Evolutionary conservation across 495 filamentous ascomycete species (phyloP), one percentile per base, ranked within the genome.

Genomic region (Tuber indicum): DNA sequence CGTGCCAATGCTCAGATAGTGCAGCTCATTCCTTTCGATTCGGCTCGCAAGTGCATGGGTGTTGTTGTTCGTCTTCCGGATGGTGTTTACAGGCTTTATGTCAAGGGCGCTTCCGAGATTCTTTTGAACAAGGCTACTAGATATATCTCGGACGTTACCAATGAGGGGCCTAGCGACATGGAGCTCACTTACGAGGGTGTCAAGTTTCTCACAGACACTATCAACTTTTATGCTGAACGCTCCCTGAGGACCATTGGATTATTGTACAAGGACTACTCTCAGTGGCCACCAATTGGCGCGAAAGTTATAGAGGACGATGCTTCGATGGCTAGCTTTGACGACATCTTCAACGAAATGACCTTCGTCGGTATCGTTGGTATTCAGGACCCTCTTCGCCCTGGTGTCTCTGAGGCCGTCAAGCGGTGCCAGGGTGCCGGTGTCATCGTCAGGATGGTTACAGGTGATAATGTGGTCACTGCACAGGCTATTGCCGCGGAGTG

Each of bases 231-330:
- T 82, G 95, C 94, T 23, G 88, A 88, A 19, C 89, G 91, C 19
- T 97, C 95, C 9, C 86, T 98, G 58, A 88, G 95, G 71, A 96
- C 95, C 19, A 97, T 98, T 83, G 92, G 91, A 42, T 87, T 97
- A 75, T 85, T 93, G 17, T 98, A 96, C 82, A 91, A 91, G 52
- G 95, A 98, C 78, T 97, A 96, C 81, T 90, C 94, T 21, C 89
- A 89, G 70, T 98, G 94, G 94, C 94, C 94, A 36, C 93, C 95
- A 6, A 88, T 87, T 74, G 88, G 90, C 66, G 88, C 88, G 19
- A 89, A 88, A 45, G 90, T 87, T 19, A 84, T 87, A 49, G 92
- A 93, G 77, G 91, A 91, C 73, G 91, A 94, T 75, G 87, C 87
- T 43, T 89, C 87, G 36, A 89, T 92, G 75, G 94, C 90, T 46